A percentile compares a stretch with the other conserved stretches of the same genome.
Evolutionary conservation across 352 stramenopile species (phyloP).

Genomic region (Globisporangium cystogenes): DNA sequence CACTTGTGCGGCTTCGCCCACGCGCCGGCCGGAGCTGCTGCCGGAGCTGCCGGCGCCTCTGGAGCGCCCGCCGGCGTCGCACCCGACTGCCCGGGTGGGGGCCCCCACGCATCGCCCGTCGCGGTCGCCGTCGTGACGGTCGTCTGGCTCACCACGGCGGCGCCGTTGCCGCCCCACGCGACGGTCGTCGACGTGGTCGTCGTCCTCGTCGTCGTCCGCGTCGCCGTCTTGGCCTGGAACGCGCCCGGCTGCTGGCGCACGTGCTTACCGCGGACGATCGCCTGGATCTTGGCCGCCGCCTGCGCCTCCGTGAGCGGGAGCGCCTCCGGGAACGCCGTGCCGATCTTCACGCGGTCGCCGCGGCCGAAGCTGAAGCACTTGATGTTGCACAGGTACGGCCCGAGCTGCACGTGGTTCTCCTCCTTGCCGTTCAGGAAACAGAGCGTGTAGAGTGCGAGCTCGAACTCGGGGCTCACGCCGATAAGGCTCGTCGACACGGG

Average conservation of each 20-base stretch:
- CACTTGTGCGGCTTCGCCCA: constrained; percentile 71
- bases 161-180: constrained; percentile 12
- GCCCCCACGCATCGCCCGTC: constrained; percentile 9
- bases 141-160: constrained; percentile 5
- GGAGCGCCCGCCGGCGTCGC: constrained; percentile 1
- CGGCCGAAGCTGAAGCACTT: constrained; percentile 86
- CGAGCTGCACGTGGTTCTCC: constrained; percentile 81
- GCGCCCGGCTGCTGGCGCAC: constrained; percentile 19
- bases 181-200: constrained; percentile 7
- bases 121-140: constrained; percentile 9
- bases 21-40: constrained; percentile 16
- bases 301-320: constrained; percentile 65
- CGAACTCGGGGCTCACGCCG: constrained; percentile 94
- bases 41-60: constrained; percentile 8
- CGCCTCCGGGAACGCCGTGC: constrained; percentile 73
- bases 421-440: constrained; percentile 91
- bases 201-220: background rate
- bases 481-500: constrained; percentile 92
- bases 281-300: constrained; percentile 73
- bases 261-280: constrained; percentile 44
- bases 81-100: constrained; percentile 19
- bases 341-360: constrained; percentile 72
- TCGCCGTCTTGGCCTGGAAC: background rate
- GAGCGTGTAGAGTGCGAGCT: constrained; percentile 96
- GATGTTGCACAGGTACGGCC: constrained; percentile 85